Percentiles rank a stretch among this genome's conserved stretches.
Evolutionary conservation across 2,329 filamentous ascomycete species (phyloP).

Genomic region (Colletotrichum tamarilloi): DNA sequence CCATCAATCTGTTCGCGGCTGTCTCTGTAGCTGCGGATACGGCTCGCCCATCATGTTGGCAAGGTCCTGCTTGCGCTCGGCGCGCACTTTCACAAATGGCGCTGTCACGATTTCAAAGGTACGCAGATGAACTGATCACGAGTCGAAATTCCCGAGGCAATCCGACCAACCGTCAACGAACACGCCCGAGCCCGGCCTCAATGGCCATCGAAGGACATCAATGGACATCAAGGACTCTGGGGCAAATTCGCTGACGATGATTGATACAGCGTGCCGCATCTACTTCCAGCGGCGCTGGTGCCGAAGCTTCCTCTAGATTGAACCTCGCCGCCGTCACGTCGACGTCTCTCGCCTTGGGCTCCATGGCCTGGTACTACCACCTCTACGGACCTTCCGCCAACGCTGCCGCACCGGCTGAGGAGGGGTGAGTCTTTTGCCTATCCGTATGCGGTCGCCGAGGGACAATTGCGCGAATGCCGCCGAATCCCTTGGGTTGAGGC

Average conservation of each 20-base stretch:
- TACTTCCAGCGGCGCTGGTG: conserved; percentile 78
- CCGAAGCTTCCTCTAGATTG: conserved; percentile 79
- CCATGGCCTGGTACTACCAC: conserved; percentile 97
- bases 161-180: conserved; percentile 35
- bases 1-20: conserved; percentile 46
- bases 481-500: conserved; percentile 32
- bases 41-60: conserved; percentile 83
- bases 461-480: conserved; percentile 5
- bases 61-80: conserved; percentile 88
- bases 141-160: conserved; percentile 49
- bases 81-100: conserved; percentile 86
- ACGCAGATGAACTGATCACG: conserved; percentile 57
- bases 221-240: conserved; percentile 27
- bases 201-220: conserved; percentile 36
- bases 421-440: conserved; percentile 80
- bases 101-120: conserved; percentile 80
- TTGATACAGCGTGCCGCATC: conserved; percentile 71
- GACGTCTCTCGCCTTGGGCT: conserved; percentile 86
- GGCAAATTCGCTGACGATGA: conserved; percentile 51
- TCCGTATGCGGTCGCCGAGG: conserved; percentile 22
- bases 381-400: conserved; percentile 89
- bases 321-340: conserved; percentile 89
- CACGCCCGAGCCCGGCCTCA: conserved; percentile 28
- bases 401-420: conserved; percentile 93
- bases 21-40: conserved; percentile 51